These are phyloP conservation scores for Cinnamomum micranthum DNA, from an alignment of 164 flowering plant species.

Conservation along the genomic window DNA sequence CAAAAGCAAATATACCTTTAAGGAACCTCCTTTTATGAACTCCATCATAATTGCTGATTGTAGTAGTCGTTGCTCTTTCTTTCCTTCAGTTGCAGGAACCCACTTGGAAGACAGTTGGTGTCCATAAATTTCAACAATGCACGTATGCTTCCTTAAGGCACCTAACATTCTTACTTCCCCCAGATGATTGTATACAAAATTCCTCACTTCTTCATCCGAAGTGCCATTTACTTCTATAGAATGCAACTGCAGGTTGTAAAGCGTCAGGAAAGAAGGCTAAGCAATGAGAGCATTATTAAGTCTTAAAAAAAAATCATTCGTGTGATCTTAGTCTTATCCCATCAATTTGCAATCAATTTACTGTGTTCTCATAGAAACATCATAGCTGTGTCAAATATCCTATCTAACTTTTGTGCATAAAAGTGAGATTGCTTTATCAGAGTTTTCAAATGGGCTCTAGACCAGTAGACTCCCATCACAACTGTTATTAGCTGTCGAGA, in stretches of 20 bases:
- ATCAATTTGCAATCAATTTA: too few species aligned
- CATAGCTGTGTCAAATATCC: too few species aligned
- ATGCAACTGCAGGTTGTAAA: slow-evolving; percentile 56
- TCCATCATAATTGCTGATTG: slow-evolving; percentile 77
- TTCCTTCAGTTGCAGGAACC: slow-evolving; percentile 49
- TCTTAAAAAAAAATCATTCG: too few species aligned
- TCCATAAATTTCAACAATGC: slow-evolving; percentile 85
- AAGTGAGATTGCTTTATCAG: too few species aligned
- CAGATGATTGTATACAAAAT: slow-evolving; percentile 66
- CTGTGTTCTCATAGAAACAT: too few species aligned
- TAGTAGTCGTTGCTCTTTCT: slow-evolving; percentile 39
- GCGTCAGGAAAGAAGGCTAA: background rate
- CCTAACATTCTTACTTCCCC: slow-evolving; percentile 89
- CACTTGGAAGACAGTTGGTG: slow-evolving; percentile 78
- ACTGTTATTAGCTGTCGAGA: too few species aligned
- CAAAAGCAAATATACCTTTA: slow-evolving; percentile 47
- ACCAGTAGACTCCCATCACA: too few species aligned
- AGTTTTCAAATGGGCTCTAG: too few species aligned
- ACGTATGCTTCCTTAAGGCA: slow-evolving; percentile 55
- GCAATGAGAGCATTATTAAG: too few species aligned
- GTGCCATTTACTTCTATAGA: slow-evolving; percentile 40
- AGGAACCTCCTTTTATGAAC: slow-evolving; percentile 72
- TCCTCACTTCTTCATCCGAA: slow-evolving; percentile 47
- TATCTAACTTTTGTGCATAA: too few species aligned
- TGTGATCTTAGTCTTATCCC: too few species aligned